Percentiles rank a stretch among this genome's conserved stretches.
Conservation (phyloP, 2,329 filamentous ascomycete genomes). For the Cladosporium oxysporum region DNA sequence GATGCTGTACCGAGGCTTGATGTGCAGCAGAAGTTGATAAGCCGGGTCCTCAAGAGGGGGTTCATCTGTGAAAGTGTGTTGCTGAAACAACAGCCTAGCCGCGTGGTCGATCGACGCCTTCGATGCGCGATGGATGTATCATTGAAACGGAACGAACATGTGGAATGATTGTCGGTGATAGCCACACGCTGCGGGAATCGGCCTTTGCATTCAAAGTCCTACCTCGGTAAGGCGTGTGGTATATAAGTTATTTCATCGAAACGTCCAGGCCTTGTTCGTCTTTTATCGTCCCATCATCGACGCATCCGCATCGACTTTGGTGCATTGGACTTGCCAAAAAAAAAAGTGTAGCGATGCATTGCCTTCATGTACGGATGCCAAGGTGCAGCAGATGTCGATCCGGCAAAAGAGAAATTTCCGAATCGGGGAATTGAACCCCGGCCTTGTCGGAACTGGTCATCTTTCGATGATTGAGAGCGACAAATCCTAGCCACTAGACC, state of each 20-base stretch:
- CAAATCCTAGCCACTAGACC: conserved; percentile 16
- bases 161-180: background rate
- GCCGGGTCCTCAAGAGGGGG: background rate
- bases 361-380: background rate
- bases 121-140: background rate
- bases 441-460: conserved; percentile 15
- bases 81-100: background rate
- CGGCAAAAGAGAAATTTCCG: conserved; percentile 5
- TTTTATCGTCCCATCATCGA: background rate
- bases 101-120: background rate
- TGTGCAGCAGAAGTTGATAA: background rate
- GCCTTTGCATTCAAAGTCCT: background rate
- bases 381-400: background rate
- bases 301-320: background rate
- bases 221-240: background rate
- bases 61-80: background rate
- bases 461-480: conserved; percentile 12
- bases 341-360: background rate
- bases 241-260: background rate
- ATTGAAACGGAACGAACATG: background rate
- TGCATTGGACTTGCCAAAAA: background rate
- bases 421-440: conserved; percentile 14
- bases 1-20: background rate
- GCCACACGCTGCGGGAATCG: background rate
- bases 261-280: background rate